phyloP scores from a whole-genome alignment of 805 yeast species.

The Candida insectorum region DNA sequence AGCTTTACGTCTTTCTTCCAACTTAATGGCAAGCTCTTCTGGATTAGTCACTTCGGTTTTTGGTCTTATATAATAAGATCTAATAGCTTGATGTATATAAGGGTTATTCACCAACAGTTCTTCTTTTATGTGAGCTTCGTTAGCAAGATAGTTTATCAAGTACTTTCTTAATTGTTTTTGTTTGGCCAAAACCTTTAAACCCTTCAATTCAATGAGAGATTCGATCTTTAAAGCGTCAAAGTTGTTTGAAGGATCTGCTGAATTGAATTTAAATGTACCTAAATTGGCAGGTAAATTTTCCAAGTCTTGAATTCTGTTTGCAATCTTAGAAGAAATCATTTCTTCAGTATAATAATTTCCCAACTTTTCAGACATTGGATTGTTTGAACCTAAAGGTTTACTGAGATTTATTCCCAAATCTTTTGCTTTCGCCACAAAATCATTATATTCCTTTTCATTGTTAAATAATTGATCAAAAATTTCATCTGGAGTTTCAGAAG shows the following conservation, averaged over 20 bases:
- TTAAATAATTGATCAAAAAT: slow-evolving; percentile 9
- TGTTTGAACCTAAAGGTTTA: slow-evolving; percentile 15
- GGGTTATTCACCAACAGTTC: slow-evolving; percentile 52
- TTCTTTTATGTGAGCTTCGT: slow-evolving; percentile 53
- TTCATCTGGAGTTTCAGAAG: neutral
- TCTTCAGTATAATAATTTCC: slow-evolving; percentile 54
- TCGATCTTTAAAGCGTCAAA: slow-evolving; percentile 58
- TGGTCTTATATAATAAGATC: slow-evolving; percentile 64
- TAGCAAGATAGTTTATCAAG: slow-evolving; percentile 50
- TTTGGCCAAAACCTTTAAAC: slow-evolving; percentile 59
- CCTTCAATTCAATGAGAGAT: slow-evolving; percentile 67
- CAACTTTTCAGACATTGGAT: slow-evolving; percentile 36
- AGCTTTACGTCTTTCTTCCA: slow-evolving; percentile 66
- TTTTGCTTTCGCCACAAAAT: slow-evolving; percentile 34
- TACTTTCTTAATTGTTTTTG: slow-evolving; percentile 69
- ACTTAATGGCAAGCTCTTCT: slow-evolving; percentile 68
- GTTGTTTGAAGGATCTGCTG: slow-evolving; percentile 25
- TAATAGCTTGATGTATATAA: slow-evolving; percentile 60
- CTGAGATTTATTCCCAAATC: slow-evolving; percentile 36
- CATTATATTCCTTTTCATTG: slow-evolving; percentile 5
- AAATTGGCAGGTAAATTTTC: slow-evolving; percentile 68
- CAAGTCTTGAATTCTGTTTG: slow-evolving; percentile 55
- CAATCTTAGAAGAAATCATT: slow-evolving; percentile 50
- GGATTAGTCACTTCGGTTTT: slow-evolving; percentile 73
- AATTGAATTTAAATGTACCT: slow-evolving; percentile 50